Percentiles rank a stretch among this genome's conserved stretches.
Conservation (phyloP, 108 stramenopile species). For the Cyclostephanos tholiformis region DNA sequence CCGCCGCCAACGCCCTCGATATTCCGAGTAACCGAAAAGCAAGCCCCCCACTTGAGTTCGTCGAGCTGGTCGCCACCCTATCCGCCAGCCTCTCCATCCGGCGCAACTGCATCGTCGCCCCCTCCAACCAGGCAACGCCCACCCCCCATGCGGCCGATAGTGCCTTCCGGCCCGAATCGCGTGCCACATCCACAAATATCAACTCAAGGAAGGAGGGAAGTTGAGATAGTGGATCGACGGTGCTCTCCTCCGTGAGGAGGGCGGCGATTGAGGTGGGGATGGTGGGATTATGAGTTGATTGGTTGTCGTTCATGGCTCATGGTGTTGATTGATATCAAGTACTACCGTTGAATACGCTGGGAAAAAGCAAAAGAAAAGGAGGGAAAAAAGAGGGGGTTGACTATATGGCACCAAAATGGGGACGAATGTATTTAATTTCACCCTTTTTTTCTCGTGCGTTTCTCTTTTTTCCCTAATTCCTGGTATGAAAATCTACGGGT, state of each 20-base stretch:
- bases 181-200: constrained; percentile 71
- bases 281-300: constrained; percentile 46
- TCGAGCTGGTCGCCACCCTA: not conserved
- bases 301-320: constrained; percentile 13
- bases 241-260: constrained; percentile 81
- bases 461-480: too few species aligned
- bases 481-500: too few species aligned
- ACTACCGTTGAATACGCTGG: too few species aligned
- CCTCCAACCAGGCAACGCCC: constrained; percentile 25
- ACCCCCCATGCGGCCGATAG: constrained; percentile 50
- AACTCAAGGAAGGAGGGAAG: constrained; percentile 87
- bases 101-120: constrained; percentile 13
- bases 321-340: constrained; percentile 4
- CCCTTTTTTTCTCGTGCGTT: too few species aligned
- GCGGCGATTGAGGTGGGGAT: constrained; percentile 70
- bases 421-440: too few species aligned
- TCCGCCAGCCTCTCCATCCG: constrained; percentile 33
- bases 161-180: constrained; percentile 58
- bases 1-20: constrained; percentile 2
- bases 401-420: too few species aligned
- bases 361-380: too few species aligned
- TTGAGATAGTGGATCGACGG: constrained; percentile 71
- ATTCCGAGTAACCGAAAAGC: constrained; percentile 5
- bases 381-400: too few species aligned
- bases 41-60: not conserved